Percentiles rank a stretch among this genome's conserved stretches.
These are phyloP conservation scores for Cenococcum geophilum DNA, from an alignment of 495 filamentous ascomycete species.

Conservation along the genomic window DNA sequence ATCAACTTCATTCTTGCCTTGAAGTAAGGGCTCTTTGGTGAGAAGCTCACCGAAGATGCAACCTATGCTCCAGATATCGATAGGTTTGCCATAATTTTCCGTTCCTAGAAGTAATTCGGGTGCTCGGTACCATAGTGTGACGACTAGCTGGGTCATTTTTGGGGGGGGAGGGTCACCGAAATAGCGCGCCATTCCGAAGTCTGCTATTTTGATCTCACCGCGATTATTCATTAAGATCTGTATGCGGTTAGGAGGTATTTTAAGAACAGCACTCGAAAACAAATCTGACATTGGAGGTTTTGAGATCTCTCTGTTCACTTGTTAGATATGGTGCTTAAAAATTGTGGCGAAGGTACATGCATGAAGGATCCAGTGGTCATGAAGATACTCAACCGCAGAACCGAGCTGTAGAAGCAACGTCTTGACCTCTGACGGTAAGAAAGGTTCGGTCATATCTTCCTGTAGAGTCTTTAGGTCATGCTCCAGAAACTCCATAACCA, in stretches of 20 bases:
- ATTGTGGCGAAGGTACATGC: conserved; percentile 5
- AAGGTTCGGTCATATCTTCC: conserved; percentile 90
- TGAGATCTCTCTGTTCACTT: conserved; percentile 64
- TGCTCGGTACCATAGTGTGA: conserved; percentile 94
- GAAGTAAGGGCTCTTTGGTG: conserved; percentile 72
- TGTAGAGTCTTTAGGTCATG: conserved; percentile 94
- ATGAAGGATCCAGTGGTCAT: conserved; percentile 88
- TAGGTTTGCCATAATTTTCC: conserved; percentile 62
- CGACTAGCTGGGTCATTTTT: conserved; percentile 86
- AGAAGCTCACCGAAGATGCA: conserved; percentile 95
- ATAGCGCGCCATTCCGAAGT: conserved; percentile 96
- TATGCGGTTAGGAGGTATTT: background rate
- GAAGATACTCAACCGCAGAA: conserved; percentile 78
- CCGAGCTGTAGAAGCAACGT: conserved; percentile 78
- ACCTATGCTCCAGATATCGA: conserved; percentile 95
- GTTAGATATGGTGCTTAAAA: background rate
- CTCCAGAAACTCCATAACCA: conserved; percentile 97
- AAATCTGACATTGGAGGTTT: conserved; percentile 66
- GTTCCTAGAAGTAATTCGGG: conserved; percentile 87
- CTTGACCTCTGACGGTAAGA: conserved; percentile 88
- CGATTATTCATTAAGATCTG: conserved; percentile 85
- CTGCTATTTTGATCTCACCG: conserved; percentile 89
- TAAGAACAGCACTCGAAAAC: background rate
- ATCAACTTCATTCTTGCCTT: conserved; percentile 93
- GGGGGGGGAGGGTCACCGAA: conserved; percentile 61